These are phyloP conservation scores for Penicillium cosmopolitanum DNA, from an alignment of 495 filamentous ascomycete species.

Conservation along the genomic window DNA sequence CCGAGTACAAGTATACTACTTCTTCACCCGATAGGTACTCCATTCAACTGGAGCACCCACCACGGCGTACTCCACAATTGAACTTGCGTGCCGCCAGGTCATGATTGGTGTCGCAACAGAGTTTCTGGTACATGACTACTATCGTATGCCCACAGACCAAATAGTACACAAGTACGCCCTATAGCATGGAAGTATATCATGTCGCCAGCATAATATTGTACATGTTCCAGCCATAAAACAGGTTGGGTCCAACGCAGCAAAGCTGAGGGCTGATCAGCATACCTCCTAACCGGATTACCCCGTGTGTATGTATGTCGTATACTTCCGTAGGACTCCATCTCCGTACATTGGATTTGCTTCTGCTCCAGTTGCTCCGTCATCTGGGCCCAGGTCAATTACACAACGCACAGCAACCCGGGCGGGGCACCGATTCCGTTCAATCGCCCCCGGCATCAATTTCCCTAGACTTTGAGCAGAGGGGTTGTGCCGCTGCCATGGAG, in stretches of 20 bases:
- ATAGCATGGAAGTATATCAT: neutral
- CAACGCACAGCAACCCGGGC: conserved; percentile 13
- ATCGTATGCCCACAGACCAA: neutral
- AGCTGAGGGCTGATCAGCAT: neutral
- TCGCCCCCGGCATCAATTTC: conserved; percentile 20
- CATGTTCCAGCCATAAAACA: neutral
- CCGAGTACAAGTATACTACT: neutral
- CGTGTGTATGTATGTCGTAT: conserved; percentile 6
- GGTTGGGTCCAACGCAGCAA: neutral
- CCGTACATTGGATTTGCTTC: conserved; percentile 8
- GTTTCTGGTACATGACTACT: conserved; percentile 2
- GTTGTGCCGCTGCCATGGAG: conserved; percentile 1
- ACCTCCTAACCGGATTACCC: conserved; percentile 9
- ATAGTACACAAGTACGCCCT: neutral
- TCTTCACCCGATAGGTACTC: conserved; percentile 2
- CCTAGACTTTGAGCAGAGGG: conserved; percentile 4
- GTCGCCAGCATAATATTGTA: neutral
- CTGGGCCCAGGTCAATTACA: conserved; percentile 24
- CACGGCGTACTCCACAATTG: neutral
- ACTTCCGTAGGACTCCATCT: neutral
- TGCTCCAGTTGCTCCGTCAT: conserved; percentile 14
- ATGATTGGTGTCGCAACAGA: conserved; percentile 4
- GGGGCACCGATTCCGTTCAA: conserved; percentile 20
- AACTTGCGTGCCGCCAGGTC: conserved; percentile 4
- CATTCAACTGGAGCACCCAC: neutral